phyloP scores from a whole-genome alignment of 768 basidiomycete genomes.

The Tylopilus plumbeoviolaceoides region DNA sequence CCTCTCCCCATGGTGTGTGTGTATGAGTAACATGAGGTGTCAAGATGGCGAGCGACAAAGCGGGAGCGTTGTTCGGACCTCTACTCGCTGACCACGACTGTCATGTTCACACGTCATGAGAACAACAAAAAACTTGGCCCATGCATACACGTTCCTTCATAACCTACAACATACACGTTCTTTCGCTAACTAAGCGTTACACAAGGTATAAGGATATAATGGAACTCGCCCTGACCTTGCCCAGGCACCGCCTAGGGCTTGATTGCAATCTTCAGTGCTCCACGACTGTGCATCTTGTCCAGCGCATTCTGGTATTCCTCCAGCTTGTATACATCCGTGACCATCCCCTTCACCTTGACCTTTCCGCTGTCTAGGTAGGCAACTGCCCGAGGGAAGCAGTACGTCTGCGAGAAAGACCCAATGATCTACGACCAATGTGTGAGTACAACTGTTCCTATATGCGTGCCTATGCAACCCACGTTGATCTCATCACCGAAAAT shows the following conservation, averaged over 20 bases:
- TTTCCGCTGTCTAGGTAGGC: slow-evolving; percentile 87
- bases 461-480: slow-evolving; percentile 26
- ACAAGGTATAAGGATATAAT: slow-evolving; percentile 24
- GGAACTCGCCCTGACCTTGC: neutral
- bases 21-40: neutral
- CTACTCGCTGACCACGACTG: neutral
- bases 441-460: neutral
- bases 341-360: slow-evolving; percentile 78
- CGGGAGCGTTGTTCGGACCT: neutral
- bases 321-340: slow-evolving; percentile 62
- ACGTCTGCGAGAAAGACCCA: slow-evolving; percentile 86
- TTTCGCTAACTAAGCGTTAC: neutral
- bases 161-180: neutral
- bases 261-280: slow-evolving; percentile 58
- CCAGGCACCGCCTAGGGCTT: slow-evolving; percentile 39
- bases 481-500: slow-evolving; percentile 72
- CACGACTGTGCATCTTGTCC: slow-evolving; percentile 66
- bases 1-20: neutral
- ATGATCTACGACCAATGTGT: slow-evolving; percentile 54
- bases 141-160: neutral
- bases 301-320: slow-evolving; percentile 68
- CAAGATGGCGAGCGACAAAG: neutral
- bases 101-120: neutral
- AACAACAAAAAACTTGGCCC: neutral
- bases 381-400: slow-evolving; percentile 88